A percentile compares a stretch with the other conserved stretches of the same genome.
These are phyloP conservation scores for Auricularia heimuer DNA, from an alignment of 768 basidiomycete species.

Conservation along the genomic window DNA sequence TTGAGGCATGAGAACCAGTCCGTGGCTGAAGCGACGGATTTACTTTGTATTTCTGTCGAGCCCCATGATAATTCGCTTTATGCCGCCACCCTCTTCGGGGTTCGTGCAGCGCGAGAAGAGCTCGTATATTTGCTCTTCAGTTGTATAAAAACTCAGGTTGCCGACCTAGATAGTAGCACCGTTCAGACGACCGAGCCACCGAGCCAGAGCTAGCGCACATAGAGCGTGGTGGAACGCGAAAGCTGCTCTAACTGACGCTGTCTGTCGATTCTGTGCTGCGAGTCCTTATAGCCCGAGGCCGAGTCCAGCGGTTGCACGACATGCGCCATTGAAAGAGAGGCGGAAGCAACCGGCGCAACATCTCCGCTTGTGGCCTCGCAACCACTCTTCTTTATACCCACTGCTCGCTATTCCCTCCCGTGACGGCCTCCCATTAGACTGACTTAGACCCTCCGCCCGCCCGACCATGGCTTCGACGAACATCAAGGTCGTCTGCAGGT, in stretches of 20 bases:
- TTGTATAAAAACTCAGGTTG: conserved; percentile 89
- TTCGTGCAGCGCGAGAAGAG: conserved; percentile 84
- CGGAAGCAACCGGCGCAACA: background rate
- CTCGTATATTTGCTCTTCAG: conserved; percentile 93
- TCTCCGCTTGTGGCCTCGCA: background rate
- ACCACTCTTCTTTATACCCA: background rate
- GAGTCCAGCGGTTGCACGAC: conserved; percentile 79
- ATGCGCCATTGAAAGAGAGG: conserved; percentile 54
- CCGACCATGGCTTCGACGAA: conserved; percentile 66
- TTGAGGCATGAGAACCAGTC: conserved; percentile 8
- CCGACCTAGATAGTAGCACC: conserved; percentile 49
- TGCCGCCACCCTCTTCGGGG: conserved; percentile 79
- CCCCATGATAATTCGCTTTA: conserved; percentile 93
- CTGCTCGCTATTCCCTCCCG: background rate
- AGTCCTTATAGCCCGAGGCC: conserved; percentile 96
- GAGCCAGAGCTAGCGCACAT: conserved; percentile 47
- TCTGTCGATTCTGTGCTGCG: conserved; percentile 71
- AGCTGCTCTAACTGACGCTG: conserved; percentile 73
- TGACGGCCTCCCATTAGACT: background rate
- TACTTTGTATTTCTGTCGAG: conserved; percentile 83
- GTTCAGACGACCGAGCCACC: conserved; percentile 9
- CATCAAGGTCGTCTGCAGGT: conserved; percentile 99
- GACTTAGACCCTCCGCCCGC: background rate
- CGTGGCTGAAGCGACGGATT: conserved; percentile 11
- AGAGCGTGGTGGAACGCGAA: conserved; percentile 76